Percentiles rank a stretch among this genome's conserved stretches.
phyloP scores from a whole-genome alignment of 345 rosid genomes.

The Nasturtium officinale region DNA sequence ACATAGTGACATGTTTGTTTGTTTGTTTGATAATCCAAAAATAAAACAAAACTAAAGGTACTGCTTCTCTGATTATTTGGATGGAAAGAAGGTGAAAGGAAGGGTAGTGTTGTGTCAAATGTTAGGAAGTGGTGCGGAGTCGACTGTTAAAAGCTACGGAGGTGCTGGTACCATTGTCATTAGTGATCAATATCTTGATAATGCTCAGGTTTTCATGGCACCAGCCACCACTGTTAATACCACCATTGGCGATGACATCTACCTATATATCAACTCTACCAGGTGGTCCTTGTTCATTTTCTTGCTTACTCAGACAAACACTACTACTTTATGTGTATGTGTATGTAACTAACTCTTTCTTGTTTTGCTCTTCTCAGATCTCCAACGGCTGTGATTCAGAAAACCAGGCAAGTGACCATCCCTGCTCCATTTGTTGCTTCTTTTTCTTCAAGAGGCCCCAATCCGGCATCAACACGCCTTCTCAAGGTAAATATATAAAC shows the following conservation, averaged over 20 bases:
- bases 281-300: constrained; percentile 46
- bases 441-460: constrained; percentile 93
- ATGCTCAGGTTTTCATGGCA: constrained; percentile 77
- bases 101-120: constrained; percentile 64
- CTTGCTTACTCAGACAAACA: too few relatives aligned
- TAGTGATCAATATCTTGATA: constrained; percentile 59
- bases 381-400: constrained; percentile 67
- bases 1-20: neutral
- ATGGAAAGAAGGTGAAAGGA: constrained; percentile 70
- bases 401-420: constrained; percentile 52
- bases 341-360: neutral
- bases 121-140: constrained; percentile 56
- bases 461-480: constrained; percentile 64
- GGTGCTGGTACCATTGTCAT: constrained; percentile 65
- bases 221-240: constrained; percentile 69
- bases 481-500: constrained; percentile 76
- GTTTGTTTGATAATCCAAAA: constrained; percentile 1
- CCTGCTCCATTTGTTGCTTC: constrained; percentile 83
- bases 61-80: constrained; percentile 61
- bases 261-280: constrained; percentile 64
- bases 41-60: constrained; percentile 53
- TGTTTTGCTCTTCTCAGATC: constrained; percentile 48
- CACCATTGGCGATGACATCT: constrained; percentile 51
- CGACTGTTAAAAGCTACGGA: constrained; percentile 63
- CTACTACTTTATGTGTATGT: too few relatives aligned